A percentile compares a stretch with the other conserved stretches of the same genome.
Evolutionary conservation across 257 asterid species (phyloP).

Genomic region (Striga asiatica): DNA sequence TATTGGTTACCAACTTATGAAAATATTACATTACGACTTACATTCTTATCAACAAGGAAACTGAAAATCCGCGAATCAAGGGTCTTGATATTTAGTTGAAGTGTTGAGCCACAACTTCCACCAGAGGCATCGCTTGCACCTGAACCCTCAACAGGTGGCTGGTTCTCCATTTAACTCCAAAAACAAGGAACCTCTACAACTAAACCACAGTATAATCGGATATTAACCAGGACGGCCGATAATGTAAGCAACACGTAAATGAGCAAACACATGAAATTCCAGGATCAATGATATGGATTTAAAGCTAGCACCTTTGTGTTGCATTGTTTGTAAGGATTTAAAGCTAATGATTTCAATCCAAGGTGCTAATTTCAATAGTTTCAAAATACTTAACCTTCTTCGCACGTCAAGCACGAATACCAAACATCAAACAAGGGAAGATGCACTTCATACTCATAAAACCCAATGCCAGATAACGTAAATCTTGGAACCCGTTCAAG

Average conservation of each 20-base stretch:
- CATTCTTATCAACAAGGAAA: conserved; percentile 52
- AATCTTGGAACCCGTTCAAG: not conserved
- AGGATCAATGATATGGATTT: too few species aligned
- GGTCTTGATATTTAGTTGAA: conserved; percentile 73
- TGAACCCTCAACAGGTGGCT: conserved; percentile 35
- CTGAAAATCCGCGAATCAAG: conserved; percentile 51
- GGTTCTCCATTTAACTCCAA: conserved; percentile 48
- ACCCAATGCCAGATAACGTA: not conserved
- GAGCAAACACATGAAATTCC: not conserved
- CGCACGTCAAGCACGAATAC: too few species aligned
- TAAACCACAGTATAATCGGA: not conserved
- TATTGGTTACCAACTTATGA: not conserved
- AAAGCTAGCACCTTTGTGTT: too few species aligned
- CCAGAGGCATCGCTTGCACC: conserved; percentile 30
- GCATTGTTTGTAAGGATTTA: too few species aligned
- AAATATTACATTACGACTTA: conserved; percentile 17
- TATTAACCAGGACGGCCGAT: not conserved
- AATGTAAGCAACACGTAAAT: not conserved
- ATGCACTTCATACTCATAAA: not conserved
- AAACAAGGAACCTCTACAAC: conserved; percentile 16
- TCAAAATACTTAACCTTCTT: too few species aligned
- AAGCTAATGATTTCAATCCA: too few species aligned
- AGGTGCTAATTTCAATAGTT: too few species aligned
- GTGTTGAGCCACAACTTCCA: conserved; percentile 38
- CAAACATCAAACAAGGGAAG: not conserved